Evolutionary conservation across 2,329 filamentous ascomycete species (phyloP).

Genomic region (Paecilomyces variotii): DNA sequence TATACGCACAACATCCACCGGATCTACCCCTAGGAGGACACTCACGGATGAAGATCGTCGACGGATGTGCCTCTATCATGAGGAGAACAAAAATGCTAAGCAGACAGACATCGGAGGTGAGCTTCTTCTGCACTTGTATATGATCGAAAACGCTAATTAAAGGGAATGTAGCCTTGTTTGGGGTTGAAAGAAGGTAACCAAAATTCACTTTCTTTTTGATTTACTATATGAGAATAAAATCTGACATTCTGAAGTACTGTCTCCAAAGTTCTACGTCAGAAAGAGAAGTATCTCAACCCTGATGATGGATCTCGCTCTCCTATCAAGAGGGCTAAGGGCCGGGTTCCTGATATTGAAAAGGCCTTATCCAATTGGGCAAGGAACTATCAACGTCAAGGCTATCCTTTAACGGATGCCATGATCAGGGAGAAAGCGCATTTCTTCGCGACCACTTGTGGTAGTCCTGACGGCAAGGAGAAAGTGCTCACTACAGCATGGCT

Average conservation of each 20-base stretch:
- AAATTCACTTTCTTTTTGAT: slow-evolving; percentile 1
- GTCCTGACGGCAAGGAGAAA: slow-evolving; percentile 63
- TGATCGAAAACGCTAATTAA: slow-evolving; percentile 11
- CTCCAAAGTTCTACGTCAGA: slow-evolving; percentile 92
- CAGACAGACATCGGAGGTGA: slow-evolving; percentile 92
- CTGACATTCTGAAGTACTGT: slow-evolving; percentile 62
- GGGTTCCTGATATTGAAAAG: slow-evolving; percentile 84
- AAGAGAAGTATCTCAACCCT: slow-evolving; percentile 83
- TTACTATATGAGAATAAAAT: background rate
- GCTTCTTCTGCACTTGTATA: slow-evolving; percentile 5
- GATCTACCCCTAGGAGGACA: slow-evolving; percentile 68
- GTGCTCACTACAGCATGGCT: slow-evolving; percentile 72
- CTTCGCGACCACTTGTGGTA: slow-evolving; percentile 67
- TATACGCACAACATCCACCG: slow-evolving; percentile 32
- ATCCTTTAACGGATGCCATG: slow-evolving; percentile 66
- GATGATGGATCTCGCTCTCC: slow-evolving; percentile 73
- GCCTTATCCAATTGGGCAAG: slow-evolving; percentile 80
- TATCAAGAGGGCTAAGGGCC: slow-evolving; percentile 74
- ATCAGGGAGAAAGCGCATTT: slow-evolving; percentile 77
- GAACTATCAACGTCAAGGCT: slow-evolving; percentile 69
- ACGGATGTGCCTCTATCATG: slow-evolving; percentile 88
- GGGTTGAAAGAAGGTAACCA: slow-evolving; percentile 87
- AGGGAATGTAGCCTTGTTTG: slow-evolving; percentile 62
- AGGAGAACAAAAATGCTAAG: slow-evolving; percentile 81
- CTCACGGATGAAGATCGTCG: slow-evolving; percentile 85